Evolutionary conservation across 257 asterid genomes (phyloP).

Genomic region (Capsicum baccatum): DNA sequence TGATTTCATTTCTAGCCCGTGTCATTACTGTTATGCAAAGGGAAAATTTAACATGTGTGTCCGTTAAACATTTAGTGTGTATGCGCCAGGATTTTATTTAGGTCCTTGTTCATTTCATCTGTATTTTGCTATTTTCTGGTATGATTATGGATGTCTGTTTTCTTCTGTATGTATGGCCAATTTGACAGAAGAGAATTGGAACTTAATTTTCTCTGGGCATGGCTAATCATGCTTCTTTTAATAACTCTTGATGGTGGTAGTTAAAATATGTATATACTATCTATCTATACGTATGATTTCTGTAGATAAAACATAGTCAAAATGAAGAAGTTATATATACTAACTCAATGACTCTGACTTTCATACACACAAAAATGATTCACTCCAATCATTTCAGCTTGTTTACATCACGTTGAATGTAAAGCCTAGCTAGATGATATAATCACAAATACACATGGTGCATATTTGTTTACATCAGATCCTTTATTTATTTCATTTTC

Average conservation of each 20-base stretch:
- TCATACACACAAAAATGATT: slow-evolving; percentile 29
- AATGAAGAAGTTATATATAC: slow-evolving; percentile 13
- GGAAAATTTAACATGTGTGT: no score
- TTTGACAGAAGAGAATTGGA: not conserved
- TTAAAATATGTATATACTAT: not conserved
- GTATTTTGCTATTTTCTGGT: not conserved
- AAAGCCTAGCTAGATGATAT: no score
- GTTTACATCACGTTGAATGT: no score
- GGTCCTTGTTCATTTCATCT: not conserved
- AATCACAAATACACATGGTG: no score
- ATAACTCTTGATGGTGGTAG: not conserved
- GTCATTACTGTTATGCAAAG: not conserved
- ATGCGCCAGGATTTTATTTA: no score
- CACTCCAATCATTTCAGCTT: slow-evolving; percentile 19
- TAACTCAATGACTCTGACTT: not conserved
- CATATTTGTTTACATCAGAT: no score
- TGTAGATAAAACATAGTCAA: not conserved
- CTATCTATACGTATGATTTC: not conserved
- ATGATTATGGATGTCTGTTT: not conserved
- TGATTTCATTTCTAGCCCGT: not conserved
- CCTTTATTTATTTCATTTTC: no score
- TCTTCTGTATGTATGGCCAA: not conserved
- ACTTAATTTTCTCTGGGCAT: not conserved
- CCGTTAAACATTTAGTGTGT: not conserved
- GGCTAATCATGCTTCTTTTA: not conserved